A percentile compares a stretch with the other conserved stretches of the same genome.
These are phyloP conservation scores for Quercus glauca DNA, from an alignment of 306 rosid species.

Conservation along the genomic window DNA sequence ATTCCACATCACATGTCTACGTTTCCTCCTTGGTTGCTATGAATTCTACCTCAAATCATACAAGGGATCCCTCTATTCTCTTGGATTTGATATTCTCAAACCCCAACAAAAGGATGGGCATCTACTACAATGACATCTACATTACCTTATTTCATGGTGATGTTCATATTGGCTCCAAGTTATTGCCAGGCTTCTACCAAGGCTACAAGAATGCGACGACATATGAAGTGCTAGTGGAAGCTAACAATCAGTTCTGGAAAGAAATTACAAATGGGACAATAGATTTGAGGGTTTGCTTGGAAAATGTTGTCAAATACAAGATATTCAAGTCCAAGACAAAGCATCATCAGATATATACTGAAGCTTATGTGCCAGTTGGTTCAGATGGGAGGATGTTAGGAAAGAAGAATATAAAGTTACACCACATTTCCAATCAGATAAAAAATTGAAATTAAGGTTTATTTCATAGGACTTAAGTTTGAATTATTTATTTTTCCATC, in stretches of 20 bases:
- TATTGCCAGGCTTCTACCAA: slow-evolving; percentile 10
- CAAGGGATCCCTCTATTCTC: background rate
- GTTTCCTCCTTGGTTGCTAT: background rate
- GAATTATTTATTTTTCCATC: background rate
- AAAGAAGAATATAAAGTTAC: slow-evolving; percentile 1
- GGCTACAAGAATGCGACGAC: background rate
- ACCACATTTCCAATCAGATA: background rate
- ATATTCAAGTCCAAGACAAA: slow-evolving; percentile 10
- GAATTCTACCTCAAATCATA: background rate
- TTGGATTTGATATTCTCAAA: slow-evolving; percentile 1
- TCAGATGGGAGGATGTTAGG: background rate
- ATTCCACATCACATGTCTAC: slow-evolving; percentile 1
- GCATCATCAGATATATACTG: background rate
- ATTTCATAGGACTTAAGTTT: background rate
- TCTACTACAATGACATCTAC: background rate
- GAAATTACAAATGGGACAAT: background rate
- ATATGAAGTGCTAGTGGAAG: background rate
- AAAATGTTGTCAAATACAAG: slow-evolving; percentile 10
- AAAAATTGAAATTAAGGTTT: background rate
- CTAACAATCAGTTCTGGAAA: background rate
- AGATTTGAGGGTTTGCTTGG: slow-evolving; percentile 7
- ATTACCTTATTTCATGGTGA: background rate
- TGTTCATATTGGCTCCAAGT: background rate
- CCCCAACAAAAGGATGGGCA: slow-evolving; percentile 16
- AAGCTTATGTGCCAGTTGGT: background rate